Evolutionary conservation across 768 basidiomycete species (phyloP).

Genomic region (Mycena kentingensis): DNA sequence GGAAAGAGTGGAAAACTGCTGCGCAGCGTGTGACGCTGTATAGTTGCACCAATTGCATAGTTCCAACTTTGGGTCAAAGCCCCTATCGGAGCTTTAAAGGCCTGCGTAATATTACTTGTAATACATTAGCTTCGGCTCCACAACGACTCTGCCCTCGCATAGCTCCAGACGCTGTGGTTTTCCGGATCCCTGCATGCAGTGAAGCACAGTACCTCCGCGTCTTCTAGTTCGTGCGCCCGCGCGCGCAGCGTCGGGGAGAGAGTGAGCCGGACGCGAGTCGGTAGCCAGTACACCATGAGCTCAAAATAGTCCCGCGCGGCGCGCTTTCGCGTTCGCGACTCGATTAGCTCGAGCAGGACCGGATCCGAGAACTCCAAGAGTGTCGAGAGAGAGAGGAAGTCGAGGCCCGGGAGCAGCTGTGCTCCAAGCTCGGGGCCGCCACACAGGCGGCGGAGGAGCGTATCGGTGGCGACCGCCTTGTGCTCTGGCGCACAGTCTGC

Average conservation of each 20-base stretch:
- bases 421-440: neutral
- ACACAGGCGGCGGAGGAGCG: neutral
- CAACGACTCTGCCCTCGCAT: neutral
- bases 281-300: neutral
- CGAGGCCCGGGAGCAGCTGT: neutral
- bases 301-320: neutral
- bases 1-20: too few species aligned
- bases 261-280: neutral
- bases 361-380: neutral
- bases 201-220: neutral
- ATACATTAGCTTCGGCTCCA: neutral
- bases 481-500: neutral
- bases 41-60: too few species aligned
- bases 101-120: too few species aligned
- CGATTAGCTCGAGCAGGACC: neutral
- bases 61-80: too few species aligned
- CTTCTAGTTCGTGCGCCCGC: neutral
- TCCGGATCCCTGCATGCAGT: neutral
- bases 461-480: neutral
- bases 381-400: neutral
- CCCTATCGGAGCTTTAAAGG: too few species aligned
- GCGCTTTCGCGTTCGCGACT: neutral
- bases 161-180: neutral
- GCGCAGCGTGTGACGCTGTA: too few species aligned
- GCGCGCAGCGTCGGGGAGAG: neutral